Base-by-base conservation (phyloP, 2,329 filamentous ascomycete genomes). In the Fusarium sp. region DNA sequence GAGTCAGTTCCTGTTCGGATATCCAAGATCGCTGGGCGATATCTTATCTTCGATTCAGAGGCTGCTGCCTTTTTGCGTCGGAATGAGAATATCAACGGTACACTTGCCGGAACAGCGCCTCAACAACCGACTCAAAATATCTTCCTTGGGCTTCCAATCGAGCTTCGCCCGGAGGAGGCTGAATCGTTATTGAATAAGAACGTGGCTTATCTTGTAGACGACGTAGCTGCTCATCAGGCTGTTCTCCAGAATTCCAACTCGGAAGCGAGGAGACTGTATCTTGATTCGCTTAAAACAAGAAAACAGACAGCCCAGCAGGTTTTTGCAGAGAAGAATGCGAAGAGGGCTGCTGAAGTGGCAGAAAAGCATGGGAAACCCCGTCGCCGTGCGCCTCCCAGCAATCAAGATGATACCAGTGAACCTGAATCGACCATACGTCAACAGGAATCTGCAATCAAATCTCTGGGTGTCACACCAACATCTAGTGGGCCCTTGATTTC, bases 111-210 rank as follows among this genome's bases (percentile, higher is more conserved):
- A 59, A 94, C 93, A 10, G 89, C 97, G 29, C 95, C 96, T 3
- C 94, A 98, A 80, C 91, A 93, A 59, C 94, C 94, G 8, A 95
- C 97, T 73, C 96, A 99, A 81, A 98, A 97, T 81, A 88, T 97
- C 60, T 98, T 98, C 77, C 87, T 95, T 61, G 93, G 94, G 44
- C 82, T 98, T 49, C 96, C 96, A 5, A 82, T 98, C 26, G 92
- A 98, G 83, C 85, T 99, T 43, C 93, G 96, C 83, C 91, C 93
- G 3, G 96, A 98, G 81, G 96, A 99, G 83, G 94, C 91, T 6
- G 87, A 90, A 68, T 82, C 96, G 55, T 86, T 99, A 28, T 89
- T 97, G 61, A 91, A 93, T 71, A 91, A 91, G 72, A 89, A 88
- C 62, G 88, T 89, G 72, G 95, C 90, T 41, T 93, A 91, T 79